Evolutionary conservation across 352 stramenopile genomes (phyloP).

Genomic region (Phytophthora palmivora): DNA sequence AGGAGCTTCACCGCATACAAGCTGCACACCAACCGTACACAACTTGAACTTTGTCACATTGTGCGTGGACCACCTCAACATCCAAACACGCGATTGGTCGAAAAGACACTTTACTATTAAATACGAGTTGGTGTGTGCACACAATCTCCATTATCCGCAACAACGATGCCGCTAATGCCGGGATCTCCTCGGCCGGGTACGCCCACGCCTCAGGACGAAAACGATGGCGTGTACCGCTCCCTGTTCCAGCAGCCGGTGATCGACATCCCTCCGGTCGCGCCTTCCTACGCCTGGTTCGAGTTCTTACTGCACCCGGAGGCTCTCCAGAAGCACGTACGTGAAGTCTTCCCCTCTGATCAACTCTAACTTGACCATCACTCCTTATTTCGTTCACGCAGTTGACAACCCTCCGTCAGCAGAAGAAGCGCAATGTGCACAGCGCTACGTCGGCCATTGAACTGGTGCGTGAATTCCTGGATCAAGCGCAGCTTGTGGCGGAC

Average conservation of each 20-base stretch:
- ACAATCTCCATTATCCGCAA: constrained; percentile 1
- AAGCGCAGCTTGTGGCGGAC: constrained; percentile 82
- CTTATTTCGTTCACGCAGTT: constrained; percentile 39
- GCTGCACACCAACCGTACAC: constrained; percentile 29
- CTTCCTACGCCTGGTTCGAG: constrained; percentile 86
- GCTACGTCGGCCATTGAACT: constrained; percentile 80
- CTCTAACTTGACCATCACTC: constrained; percentile 17
- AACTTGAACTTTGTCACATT: constrained; percentile 33
- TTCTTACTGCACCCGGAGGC: constrained; percentile 84
- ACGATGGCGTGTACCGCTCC: constrained; percentile 83
- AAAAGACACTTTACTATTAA: constrained; percentile 4
- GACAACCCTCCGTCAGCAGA: constrained; percentile 53
- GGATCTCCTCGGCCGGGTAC: constrained; percentile 62
- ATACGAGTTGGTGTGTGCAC: constrained; percentile 8
- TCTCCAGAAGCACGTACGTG: constrained; percentile 73
- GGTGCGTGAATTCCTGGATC: constrained; percentile 84
- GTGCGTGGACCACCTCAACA: not conserved
- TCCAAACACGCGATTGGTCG: constrained; percentile 24
- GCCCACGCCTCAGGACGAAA: constrained; percentile 47
- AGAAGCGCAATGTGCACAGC: constrained; percentile 49
- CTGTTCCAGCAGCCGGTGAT: constrained; percentile 86
- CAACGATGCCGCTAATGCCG: constrained; percentile 64
- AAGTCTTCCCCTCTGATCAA: not conserved
- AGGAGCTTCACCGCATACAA: constrained; percentile 14
- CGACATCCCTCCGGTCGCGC: constrained; percentile 67